Evolutionary conservation across 163 green algal species (phyloP), one percentile per base, ranked within the genome.

Genomic region (Scenedesmus sp.): DNA sequence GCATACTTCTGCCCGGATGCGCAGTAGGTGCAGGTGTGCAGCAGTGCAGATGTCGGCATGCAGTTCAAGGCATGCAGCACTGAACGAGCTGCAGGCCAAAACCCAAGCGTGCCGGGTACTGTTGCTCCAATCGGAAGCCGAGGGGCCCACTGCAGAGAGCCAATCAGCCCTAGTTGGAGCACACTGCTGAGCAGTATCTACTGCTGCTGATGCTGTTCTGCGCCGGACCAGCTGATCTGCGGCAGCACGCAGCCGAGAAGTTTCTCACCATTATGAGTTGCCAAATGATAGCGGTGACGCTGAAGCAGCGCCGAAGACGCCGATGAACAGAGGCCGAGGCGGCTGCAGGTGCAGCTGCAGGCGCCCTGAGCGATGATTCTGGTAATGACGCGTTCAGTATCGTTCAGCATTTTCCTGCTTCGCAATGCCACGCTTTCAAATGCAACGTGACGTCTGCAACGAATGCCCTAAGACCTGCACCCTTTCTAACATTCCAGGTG

Each of bases 161-260:
- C 16, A 46, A 90, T 66, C 85, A 90, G 85, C 73, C 85, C 85
- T 90, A 90, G 85, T 57, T 83, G 85, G 85, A 90, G 85, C 85
- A 59, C 15, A 52, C 70, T 79, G 23, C 23, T 79, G 6, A 79
- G 70, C 70, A 79, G 23, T 2, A 15, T 79, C 2, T 79, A 23
- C 70, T 79, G 70, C 70, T 79, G 70, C 70, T 79, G 70, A 6
- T 76, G 4, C 66, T 46, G 34, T 46, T 2, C 23, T 52, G 23
- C 5, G 70, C 70, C 23, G 70, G 23, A 52, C 23, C 46, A 18
- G 10, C 0, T 23, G 62, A 73, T 20, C 62, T 73, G 62, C 62
- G 62, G 4, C 12, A 3, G 59, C 62, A 73, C 16, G 10, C 20
- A 23, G 62, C 62, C 62, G 62, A 73, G 0, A 73, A 1, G 59